Evolutionary conservation across 108 stramenopile genomes (phyloP).

Genomic region (Skeletonema potamos): DNA sequence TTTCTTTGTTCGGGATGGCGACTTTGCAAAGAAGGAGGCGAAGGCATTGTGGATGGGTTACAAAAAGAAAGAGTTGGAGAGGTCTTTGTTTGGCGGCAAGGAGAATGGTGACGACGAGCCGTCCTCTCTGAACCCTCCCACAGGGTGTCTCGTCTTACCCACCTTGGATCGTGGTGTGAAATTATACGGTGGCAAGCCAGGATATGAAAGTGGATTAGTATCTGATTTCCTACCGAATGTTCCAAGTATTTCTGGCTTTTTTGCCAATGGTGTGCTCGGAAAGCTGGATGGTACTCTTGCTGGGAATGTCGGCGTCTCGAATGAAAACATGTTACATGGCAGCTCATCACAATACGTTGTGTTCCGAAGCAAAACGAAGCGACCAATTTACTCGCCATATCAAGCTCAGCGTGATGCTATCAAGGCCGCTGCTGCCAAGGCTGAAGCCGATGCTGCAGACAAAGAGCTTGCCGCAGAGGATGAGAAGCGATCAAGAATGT

Average conservation of each 20-base stretch:
- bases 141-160: conserved; percentile 74
- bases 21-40: conserved; percentile 86
- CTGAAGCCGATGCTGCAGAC: conserved; percentile 34
- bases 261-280: conserved; percentile 78
- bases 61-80: conserved; percentile 62
- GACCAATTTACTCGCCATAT: conserved; percentile 64
- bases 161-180: conserved; percentile 82
- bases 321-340: conserved; percentile 59
- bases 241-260: conserved; percentile 72
- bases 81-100: conserved; percentile 28
- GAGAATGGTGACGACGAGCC: not conserved
- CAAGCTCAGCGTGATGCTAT: conserved; percentile 32
- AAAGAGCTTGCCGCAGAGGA: conserved; percentile 37
- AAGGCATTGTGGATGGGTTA: conserved; percentile 86
- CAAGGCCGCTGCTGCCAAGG: conserved; percentile 36
- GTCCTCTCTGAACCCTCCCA: conserved; percentile 33
- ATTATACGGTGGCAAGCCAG: conserved; percentile 75
- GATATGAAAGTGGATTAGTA: conserved; percentile 66
- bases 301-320: conserved; percentile 11
- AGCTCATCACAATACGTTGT: conserved; percentile 72
- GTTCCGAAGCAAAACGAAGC: conserved; percentile 68
- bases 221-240: conserved; percentile 56
- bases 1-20: conserved; percentile 83
- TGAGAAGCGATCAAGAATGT: conserved; percentile 14
- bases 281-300: conserved; percentile 46